These are phyloP conservation scores for Dryas octopetala DNA, from an alignment of 306 rosid species.

Conservation along the genomic window DNA sequence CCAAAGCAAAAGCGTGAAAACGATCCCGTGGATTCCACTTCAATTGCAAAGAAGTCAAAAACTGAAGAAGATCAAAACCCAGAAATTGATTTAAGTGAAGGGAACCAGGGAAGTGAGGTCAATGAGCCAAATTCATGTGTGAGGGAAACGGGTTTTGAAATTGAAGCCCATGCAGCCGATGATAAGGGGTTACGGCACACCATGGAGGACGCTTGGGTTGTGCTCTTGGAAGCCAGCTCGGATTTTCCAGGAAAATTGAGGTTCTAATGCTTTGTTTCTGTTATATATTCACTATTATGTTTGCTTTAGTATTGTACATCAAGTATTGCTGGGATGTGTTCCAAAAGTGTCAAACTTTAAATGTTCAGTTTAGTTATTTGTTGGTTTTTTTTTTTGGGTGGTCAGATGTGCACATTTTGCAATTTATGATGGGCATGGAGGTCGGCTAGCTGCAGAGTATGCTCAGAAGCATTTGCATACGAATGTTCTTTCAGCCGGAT, in stretches of 20 bases:
- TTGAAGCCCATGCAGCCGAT: conserved; percentile 80
- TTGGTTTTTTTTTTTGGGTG: conserved; percentile 15
- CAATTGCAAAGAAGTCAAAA: conserved; percentile 41
- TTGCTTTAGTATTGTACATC: neutral
- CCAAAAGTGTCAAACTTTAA: neutral
- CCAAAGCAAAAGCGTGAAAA: conserved; percentile 39
- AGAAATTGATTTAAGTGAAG: conserved; percentile 10
- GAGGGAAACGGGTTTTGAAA: conserved; percentile 43
- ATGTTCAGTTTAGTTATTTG: conserved; percentile 14
- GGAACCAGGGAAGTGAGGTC: conserved; percentile 1
- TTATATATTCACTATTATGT: neutral
- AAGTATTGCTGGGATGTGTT: neutral
- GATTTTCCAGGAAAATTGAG: conserved; percentile 67
- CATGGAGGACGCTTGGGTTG: conserved; percentile 84
- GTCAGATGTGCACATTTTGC: conserved; percentile 83
- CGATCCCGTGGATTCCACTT: conserved; percentile 20
- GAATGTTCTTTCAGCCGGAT: conserved; percentile 80
- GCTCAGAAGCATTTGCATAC: conserved; percentile 73
- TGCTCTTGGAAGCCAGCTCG: conserved; percentile 58
- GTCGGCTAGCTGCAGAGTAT: conserved; percentile 85
- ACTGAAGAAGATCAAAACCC: conserved; percentile 25
- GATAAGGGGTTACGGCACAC: conserved; percentile 81
- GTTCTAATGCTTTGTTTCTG: conserved; percentile 28
- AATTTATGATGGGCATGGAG: conserved; percentile 90
- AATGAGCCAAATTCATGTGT: neutral